A percentile compares a stretch with the other conserved stretches of the same genome.
Evolutionary conservation across 2,329 filamentous ascomycete species (phyloP).

Genomic region (Botrytis byssoidea): DNA sequence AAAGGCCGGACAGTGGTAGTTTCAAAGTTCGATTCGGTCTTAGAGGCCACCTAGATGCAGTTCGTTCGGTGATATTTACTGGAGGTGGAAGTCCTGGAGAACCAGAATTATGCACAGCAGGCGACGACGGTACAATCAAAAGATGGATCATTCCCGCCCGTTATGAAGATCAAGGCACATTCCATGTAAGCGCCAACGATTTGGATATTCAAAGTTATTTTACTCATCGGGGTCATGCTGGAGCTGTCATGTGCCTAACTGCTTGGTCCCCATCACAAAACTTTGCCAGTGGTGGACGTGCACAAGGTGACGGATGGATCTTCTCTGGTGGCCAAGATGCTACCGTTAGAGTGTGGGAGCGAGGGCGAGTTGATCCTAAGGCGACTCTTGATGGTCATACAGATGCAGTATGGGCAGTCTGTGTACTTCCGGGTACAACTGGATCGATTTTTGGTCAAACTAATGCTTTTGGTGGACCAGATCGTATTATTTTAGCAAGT

Average conservation of each 20-base stretch:
- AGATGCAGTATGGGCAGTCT: slow-evolving; percentile 94
- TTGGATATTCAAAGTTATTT: slow-evolving; percentile 92
- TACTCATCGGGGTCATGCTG: slow-evolving; percentile 91
- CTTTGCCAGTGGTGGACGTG: slow-evolving; percentile 84
- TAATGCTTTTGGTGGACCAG: slow-evolving; percentile 73
- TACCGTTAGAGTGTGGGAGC: slow-evolving; percentile 92
- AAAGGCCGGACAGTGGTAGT: slow-evolving; percentile 67
- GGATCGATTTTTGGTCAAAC: slow-evolving; percentile 76
- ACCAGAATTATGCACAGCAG: slow-evolving; percentile 93
- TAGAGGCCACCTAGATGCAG: slow-evolving; percentile 87
- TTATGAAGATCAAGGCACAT: slow-evolving; percentile 61
- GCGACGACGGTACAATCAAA: slow-evolving; percentile 94
- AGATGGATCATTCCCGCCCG: slow-evolving; percentile 90
- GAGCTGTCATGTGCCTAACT: slow-evolving; percentile 81
- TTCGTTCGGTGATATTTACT: slow-evolving; percentile 93
- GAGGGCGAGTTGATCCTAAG: slow-evolving; percentile 90
- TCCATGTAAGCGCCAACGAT: slow-evolving; percentile 54
- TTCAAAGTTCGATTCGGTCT: slow-evolving; percentile 95
- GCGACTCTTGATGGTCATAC: slow-evolving; percentile 91
- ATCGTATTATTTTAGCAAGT: slow-evolving; percentile 86
- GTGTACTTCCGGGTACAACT: slow-evolving; percentile 81
- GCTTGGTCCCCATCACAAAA: slow-evolving; percentile 85
- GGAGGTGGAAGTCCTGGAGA: slow-evolving; percentile 93
- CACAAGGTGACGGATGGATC: slow-evolving; percentile 93
- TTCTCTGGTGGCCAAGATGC: slow-evolving; percentile 96